Evolutionary conservation across 805 yeast species (phyloP).

Genomic region (Debaryomyces hansenii): DNA sequence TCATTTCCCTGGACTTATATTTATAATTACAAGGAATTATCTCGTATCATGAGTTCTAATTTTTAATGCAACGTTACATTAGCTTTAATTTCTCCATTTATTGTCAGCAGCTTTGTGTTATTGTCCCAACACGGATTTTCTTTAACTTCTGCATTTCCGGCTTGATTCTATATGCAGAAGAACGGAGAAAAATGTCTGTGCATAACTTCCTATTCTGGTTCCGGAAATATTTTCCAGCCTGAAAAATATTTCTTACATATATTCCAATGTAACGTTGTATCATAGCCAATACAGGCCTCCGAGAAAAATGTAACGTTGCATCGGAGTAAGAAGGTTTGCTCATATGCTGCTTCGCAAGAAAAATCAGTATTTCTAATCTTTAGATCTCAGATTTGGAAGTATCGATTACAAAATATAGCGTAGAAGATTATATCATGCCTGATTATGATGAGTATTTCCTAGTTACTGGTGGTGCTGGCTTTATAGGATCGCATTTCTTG

Average conservation of each 20-base stretch:
- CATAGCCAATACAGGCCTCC: background rate
- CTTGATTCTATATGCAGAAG: too few species aligned
- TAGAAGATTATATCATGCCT: too few species aligned
- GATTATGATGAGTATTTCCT: constrained; percentile 23
- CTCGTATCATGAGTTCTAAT: background rate
- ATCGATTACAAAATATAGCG: background rate
- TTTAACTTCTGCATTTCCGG: background rate
- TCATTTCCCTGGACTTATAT: background rate
- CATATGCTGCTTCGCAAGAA: too few species aligned
- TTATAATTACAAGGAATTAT: background rate
- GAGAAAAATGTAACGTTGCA: constrained; percentile 8
- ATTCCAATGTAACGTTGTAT: constrained; percentile 7
- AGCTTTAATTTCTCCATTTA: background rate
- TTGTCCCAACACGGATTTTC: background rate
- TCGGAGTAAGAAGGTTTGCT: background rate
- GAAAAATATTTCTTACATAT: too few species aligned
- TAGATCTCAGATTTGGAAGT: too few species aligned
- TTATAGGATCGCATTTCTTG: constrained; percentile 52
- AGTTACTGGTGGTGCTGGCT: constrained; percentile 61
- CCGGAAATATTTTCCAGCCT: too few species aligned
- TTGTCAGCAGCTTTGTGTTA: background rate
- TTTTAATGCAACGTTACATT: background rate
- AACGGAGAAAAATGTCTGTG: background rate
- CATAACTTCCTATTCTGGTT: too few species aligned
- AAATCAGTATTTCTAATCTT: too few species aligned